These are phyloP conservation scores for Geum urbanum DNA, from an alignment of 306 rosid species.

Conservation along the genomic window DNA sequence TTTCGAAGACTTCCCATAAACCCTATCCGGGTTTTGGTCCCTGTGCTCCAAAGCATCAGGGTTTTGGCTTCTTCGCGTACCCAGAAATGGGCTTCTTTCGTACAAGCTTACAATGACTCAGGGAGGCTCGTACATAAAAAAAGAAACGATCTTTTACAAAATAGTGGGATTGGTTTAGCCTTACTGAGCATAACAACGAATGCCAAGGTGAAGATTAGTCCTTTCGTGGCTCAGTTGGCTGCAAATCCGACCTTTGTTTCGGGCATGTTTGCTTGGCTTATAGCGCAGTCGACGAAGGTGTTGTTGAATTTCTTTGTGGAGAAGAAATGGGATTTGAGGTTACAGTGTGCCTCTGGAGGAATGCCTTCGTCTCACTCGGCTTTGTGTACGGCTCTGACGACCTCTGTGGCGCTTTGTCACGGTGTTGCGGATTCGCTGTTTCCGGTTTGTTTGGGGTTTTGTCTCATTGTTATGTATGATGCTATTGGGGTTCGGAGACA, in stretches of 20 bases:
- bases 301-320: constrained; percentile 65
- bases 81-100: constrained; percentile 25
- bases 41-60: constrained; percentile 32
- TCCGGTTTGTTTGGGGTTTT: constrained; percentile 83
- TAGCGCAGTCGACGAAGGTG: constrained; percentile 59
- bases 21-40: constrained; percentile 31
- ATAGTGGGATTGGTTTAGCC: constrained; percentile 59
- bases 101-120: constrained; percentile 9
- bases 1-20: constrained; percentile 6
- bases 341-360: constrained; percentile 65
- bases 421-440: constrained; percentile 59
- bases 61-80: constrained; percentile 26
- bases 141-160: constrained; percentile 40
- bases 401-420: constrained; percentile 73
- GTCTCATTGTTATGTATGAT: constrained; percentile 84
- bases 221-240: constrained; percentile 65
- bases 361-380: constrained; percentile 97
- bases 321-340: constrained; percentile 57
- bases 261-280: constrained; percentile 58
- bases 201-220: constrained; percentile 65
- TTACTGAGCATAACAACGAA: constrained; percentile 57
- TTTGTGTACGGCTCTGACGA: constrained; percentile 72
- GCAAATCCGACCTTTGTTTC: constrained; percentile 84
- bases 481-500: constrained; percentile 87
- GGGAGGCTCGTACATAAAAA: constrained; percentile 11